Conservation (phyloP, 257 asterid species). For the Parsonsia alboflavescens region DNA sequence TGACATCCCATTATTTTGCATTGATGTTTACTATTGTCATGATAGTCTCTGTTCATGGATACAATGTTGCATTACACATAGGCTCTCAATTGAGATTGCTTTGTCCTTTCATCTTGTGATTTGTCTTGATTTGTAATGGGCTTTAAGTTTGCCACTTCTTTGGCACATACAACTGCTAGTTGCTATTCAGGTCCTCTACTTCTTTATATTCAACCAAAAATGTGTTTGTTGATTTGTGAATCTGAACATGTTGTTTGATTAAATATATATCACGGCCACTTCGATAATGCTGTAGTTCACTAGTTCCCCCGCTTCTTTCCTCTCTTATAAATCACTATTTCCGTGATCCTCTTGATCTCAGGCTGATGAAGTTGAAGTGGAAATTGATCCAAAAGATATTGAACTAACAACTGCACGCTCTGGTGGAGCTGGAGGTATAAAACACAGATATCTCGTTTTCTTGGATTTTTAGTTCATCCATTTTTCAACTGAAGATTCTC, state of each 20-base stretch:
- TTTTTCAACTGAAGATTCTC: background rate
- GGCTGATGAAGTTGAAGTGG: constrained; percentile 99
- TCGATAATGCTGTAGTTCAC: background rate
- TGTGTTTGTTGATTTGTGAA: background rate
- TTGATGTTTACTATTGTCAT: background rate
- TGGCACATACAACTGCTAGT: too few species aligned
- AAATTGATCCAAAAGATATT: constrained; percentile 93
- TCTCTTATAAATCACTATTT: background rate
- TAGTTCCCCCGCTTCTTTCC: background rate
- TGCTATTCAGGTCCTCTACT: background rate
- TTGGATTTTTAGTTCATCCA: background rate
- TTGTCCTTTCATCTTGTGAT: background rate
- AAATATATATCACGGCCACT: background rate
- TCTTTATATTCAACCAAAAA: background rate
- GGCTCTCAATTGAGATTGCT: background rate
- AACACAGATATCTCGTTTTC: background rate
- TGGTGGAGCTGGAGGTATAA: constrained; percentile 99
- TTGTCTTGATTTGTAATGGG: too few species aligned
- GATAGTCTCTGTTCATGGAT: background rate
- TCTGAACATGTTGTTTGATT: background rate
- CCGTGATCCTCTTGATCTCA: constrained; percentile 23
- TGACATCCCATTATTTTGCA: background rate
- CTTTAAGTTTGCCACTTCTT: background rate
- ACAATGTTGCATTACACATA: background rate
- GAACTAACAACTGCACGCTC: constrained; percentile 97